Evolutionary conservation across 2,329 filamentous ascomycete genomes (phyloP).

Genomic region (Tolypocladium ophioglossoides): DNA sequence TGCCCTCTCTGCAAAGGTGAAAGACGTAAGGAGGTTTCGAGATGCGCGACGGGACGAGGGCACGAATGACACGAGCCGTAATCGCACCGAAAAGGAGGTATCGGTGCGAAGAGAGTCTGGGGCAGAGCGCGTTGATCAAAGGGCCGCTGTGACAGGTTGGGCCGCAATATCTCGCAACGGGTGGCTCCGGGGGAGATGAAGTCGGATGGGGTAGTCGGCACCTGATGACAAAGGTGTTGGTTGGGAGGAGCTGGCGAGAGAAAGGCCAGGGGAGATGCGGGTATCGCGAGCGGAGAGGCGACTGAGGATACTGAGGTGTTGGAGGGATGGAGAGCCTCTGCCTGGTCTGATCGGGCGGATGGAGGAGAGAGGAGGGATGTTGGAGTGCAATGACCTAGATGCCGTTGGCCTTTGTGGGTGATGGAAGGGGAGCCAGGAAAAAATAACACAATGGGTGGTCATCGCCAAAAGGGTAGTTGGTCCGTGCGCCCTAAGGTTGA

Average conservation of each 20-base stretch:
- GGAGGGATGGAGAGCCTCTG: conserved; percentile 4
- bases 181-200: neutral
- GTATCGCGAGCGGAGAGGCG: conserved; percentile 1
- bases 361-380: conserved; percentile 5
- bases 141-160: neutral
- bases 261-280: neutral
- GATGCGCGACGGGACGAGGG: neutral
- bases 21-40: neutral
- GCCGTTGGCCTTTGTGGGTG: neutral
- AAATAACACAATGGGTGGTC: conserved; percentile 7
- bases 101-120: neutral
- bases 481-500: conserved; percentile 4
- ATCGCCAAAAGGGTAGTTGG: conserved; percentile 8
- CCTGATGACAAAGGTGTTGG: conserved; percentile 7
- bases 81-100: neutral
- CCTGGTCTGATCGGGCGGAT: conserved; percentile 1
- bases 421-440: conserved; percentile 5
- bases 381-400: conserved; percentile 2
- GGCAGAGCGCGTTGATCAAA: neutral
- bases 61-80: neutral
- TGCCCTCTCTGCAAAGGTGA: conserved; percentile 5
- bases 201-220: conserved; percentile 2
- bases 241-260: neutral
- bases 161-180: neutral
- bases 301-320: conserved; percentile 4